phyloP scores from a whole-genome alignment of 179 eudicot species.

The Beta corolliflora region DNA sequence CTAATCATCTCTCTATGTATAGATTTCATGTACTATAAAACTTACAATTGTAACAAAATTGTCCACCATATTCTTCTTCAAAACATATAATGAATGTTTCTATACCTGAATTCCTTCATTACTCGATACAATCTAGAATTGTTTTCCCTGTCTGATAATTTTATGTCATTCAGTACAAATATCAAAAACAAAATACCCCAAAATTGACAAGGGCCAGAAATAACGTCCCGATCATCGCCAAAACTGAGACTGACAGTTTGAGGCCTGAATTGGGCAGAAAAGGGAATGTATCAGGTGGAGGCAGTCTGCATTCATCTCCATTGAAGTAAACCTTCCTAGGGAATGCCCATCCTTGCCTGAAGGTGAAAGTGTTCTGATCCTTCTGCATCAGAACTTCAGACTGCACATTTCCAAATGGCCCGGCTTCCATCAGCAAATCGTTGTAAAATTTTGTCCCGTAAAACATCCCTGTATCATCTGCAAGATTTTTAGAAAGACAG shows the following conservation, averaged over 20 bases:
- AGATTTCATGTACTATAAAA: neutral
- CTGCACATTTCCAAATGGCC: slow-evolving; percentile 68
- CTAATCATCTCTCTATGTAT: neutral
- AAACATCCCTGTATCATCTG: slow-evolving; percentile 96
- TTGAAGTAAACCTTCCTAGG: slow-evolving; percentile 78
- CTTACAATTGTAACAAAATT: neutral
- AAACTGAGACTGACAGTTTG: slow-evolving; percentile 22
- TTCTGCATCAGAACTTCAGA: slow-evolving; percentile 74
- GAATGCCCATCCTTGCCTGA: slow-evolving; percentile 80
- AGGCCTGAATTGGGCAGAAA: slow-evolving; percentile 59
- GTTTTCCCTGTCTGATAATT: neutral
- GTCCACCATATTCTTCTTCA: neutral
- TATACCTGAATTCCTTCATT: neutral
- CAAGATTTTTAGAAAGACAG: neutral
- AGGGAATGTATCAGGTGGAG: slow-evolving; percentile 71
- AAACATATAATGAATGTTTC: neutral
- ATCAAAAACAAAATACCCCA: slow-evolving; percentile 12
- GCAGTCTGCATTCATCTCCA: slow-evolving; percentile 82
- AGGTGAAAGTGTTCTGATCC: slow-evolving; percentile 62
- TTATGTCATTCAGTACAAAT: neutral
- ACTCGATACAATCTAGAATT: neutral
- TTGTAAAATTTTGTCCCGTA: slow-evolving; percentile 79
- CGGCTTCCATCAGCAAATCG: slow-evolving; percentile 79
- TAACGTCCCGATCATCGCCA: slow-evolving; percentile 19
- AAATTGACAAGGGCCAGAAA: slow-evolving; percentile 31